Evolutionary conservation across 495 filamentous ascomycete species (phyloP).

Genomic region (Penicillium tannophilum): DNA sequence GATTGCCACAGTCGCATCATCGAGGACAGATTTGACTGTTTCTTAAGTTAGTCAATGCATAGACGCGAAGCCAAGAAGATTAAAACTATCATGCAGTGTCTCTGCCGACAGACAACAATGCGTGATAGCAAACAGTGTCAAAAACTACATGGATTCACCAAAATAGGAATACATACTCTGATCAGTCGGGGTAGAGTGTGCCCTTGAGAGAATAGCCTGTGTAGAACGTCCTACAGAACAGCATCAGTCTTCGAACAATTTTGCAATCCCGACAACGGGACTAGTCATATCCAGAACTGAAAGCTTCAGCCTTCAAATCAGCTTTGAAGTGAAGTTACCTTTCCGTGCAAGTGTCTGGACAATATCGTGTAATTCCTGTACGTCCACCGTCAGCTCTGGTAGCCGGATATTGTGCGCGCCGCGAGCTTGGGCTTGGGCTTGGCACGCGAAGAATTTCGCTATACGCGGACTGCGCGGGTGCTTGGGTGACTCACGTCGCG

Average conservation of each 20-base stretch:
- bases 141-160: neutral
- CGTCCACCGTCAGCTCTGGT: slow-evolving; percentile 13
- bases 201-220: slow-evolving; percentile 79
- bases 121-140: neutral
- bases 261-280: neutral
- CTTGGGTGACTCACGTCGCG: slow-evolving; percentile 63
- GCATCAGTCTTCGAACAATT: slow-evolving; percentile 11
- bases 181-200: slow-evolving; percentile 80
- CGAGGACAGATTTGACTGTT: slow-evolving; percentile 48
- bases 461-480: slow-evolving; percentile 11
- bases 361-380: slow-evolving; percentile 73
- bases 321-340: slow-evolving; percentile 41
- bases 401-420: slow-evolving; percentile 11
- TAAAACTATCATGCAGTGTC: neutral
- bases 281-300: neutral
- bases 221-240: slow-evolving; percentile 56
- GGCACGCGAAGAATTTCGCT: slow-evolving; percentile 27
- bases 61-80: neutral
- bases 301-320: neutral
- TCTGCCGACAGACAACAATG: neutral
- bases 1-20: slow-evolving; percentile 43
- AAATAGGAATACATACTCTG: slow-evolving; percentile 59
- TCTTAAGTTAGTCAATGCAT: slow-evolving; percentile 7
- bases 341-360: slow-evolving; percentile 75
- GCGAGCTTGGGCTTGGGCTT: slow-evolving; percentile 17